These are phyloP conservation scores for Keqinozyma sinolaborantium DNA, from an alignment of 1,139 yeast genomes.

Conservation along the genomic window DNA sequence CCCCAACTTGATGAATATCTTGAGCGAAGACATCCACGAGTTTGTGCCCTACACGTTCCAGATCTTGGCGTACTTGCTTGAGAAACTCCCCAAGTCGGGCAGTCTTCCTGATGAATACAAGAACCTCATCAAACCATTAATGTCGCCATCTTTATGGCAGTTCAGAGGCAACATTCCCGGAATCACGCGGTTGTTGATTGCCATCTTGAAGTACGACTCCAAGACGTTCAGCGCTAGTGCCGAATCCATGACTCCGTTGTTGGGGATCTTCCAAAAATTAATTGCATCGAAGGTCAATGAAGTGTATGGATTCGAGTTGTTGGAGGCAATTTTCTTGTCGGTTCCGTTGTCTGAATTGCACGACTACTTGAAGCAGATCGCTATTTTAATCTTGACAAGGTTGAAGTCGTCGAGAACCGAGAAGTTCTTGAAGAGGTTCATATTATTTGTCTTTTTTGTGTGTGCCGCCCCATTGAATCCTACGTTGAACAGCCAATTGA, in stretches of 20 bases:
- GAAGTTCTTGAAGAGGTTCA: conserved; percentile 69
- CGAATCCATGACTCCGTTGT: conserved; percentile 64
- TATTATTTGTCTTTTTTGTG: conserved; percentile 59
- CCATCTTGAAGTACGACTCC: conserved; percentile 66
- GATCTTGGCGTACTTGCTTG: conserved; percentile 74
- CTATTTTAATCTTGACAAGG: conserved; percentile 72
- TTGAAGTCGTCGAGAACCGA: conserved; percentile 81
- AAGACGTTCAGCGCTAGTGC: conserved; percentile 37
- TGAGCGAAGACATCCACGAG: conserved; percentile 87
- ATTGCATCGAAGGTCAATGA: conserved; percentile 84
- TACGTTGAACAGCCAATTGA: conserved; percentile 17
- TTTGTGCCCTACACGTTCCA: conserved; percentile 93
- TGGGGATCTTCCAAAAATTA: conserved; percentile 95
- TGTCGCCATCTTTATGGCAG: conserved; percentile 93
- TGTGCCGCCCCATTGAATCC: conserved; percentile 34
- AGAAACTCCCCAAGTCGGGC: conserved; percentile 47
- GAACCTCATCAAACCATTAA: conserved; percentile 71
- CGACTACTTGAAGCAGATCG: conserved; percentile 68
- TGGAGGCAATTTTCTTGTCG: conserved; percentile 63
- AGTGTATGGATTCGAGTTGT: conserved; percentile 74
- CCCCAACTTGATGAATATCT: conserved; percentile 63
- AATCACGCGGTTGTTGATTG: conserved; percentile 71
- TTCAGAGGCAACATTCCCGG: conserved; percentile 92
- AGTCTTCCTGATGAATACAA: conserved; percentile 63
- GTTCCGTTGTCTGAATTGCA: conserved; percentile 50